phyloP scores from a whole-genome alignment of 2,329 filamentous ascomycete species.

The Trichophyton simii region DNA sequence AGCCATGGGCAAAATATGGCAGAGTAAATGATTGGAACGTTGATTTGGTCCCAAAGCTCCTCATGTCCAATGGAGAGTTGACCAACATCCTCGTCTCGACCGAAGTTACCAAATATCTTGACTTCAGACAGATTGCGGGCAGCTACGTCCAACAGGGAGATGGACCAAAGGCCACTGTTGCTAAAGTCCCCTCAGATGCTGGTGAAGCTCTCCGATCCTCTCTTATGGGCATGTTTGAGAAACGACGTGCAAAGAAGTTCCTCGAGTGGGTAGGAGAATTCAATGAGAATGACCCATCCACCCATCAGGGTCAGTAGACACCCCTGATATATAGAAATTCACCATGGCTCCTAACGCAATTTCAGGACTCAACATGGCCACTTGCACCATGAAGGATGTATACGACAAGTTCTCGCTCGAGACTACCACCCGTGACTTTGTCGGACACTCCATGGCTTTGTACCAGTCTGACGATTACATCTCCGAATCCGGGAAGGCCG shows the following conservation, averaged over 20 bases:
- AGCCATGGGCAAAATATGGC: conserved; percentile 97
- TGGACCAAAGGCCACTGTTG: conserved; percentile 74
- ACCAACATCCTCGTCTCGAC: conserved; percentile 98
- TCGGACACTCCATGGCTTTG: conserved; percentile 96
- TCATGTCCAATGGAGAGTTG: conserved; percentile 97
- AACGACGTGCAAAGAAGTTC: conserved; percentile 92
- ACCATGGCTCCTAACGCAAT: background rate
- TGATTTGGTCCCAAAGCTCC: conserved; percentile 92
- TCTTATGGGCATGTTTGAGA: conserved; percentile 95
- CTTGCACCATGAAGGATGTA: conserved; percentile 89
- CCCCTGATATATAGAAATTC: background rate
- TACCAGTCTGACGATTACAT: conserved; percentile 87
- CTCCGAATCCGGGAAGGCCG: conserved; percentile 55
- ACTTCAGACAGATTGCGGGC: conserved; percentile 89
- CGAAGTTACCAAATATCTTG: conserved; percentile 76
- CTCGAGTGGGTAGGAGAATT: conserved; percentile 89
- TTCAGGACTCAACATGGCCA: conserved; percentile 66
- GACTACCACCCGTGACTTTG: conserved; percentile 78
- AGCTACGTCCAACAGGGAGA: conserved; percentile 89
- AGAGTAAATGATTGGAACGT: conserved; percentile 98
- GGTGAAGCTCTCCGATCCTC: conserved; percentile 81
- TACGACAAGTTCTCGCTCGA: conserved; percentile 97
- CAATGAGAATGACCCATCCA: conserved; percentile 64
- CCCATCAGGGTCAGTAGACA: conserved; percentile 65
- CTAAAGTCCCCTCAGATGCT: conserved; percentile 92